Base-by-base conservation (phyloP, 2,329 filamentous ascomycete species). In the Xylariaceae sp. region DNA sequence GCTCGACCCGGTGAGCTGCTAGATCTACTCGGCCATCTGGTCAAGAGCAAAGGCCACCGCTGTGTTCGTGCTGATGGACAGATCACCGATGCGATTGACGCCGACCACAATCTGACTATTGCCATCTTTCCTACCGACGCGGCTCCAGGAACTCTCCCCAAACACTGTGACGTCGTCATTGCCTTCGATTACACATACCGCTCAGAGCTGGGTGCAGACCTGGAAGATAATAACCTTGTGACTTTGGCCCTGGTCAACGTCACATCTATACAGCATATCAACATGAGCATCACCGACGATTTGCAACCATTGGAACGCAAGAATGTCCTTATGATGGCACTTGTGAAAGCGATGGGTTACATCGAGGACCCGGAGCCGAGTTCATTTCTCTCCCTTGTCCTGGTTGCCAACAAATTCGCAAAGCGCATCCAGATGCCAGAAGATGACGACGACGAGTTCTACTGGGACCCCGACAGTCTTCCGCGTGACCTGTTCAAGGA, bases 241-340 rank as follows among this genome's bases (percentile, higher is more conserved):
- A 63, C 78, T 1, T 59, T 83, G 47, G 67, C 68, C 0, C 68
- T 83, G 5, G 73, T 77, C 5, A 75, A 71, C 6, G 73, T 70
- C 2, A 72, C 76, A 54, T 77, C 78, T 1, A 72, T 82, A 35
- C 79, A 83, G 60, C 80, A 83, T 51, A 70, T 82, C 39, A 74
- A 75, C 49, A 64, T 76, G 43, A 68, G 73, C 14, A 65, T 81
- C 22, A 67, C 69, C 1, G 62, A 68, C 2, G 57, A 62, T 5
- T 54, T 72, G 44, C 64, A 69, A n/a, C 53, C 61, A 0, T 48
- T 79, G 6, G 76, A 81, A 55, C 71, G 74, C 14, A 77, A 74
- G 50, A 77, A 73, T 45, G 68, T 71, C 2, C 64, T 76, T 1
- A 56, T 75, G 22, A 56, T 65, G 17, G 62, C 63, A 36, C 49